A percentile compares a stretch with the other conserved stretches of the same genome.
Evolutionary conservation across 495 filamentous ascomycete genomes (phyloP).

Genomic region (Thermochaetoides thermophila): DNA sequence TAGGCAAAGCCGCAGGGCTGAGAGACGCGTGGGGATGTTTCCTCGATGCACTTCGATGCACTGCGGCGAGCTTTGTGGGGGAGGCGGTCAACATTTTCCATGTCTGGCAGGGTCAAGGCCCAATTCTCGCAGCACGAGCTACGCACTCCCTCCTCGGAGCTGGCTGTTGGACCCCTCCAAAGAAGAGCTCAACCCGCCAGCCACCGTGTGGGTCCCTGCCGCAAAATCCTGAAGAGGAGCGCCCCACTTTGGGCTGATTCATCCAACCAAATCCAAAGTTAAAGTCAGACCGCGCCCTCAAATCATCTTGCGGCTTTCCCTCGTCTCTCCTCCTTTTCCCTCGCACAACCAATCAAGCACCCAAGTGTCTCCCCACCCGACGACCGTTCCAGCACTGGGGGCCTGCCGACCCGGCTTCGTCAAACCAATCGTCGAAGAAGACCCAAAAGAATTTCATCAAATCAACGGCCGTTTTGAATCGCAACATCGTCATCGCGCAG

Average conservation of each 20-base stretch:
- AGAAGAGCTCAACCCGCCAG: constrained; percentile 12
- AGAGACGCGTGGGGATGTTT: no score
- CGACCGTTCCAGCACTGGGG: no score
- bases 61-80: no score
- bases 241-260: constrained; percentile 24
- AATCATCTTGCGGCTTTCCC: constrained; percentile 25
- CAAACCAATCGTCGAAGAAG: no score
- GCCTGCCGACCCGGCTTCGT: constrained; percentile 10
- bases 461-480: constrained; percentile 20
- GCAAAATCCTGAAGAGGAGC: constrained; percentile 7
- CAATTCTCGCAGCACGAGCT: constrained; percentile 10
- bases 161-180: constrained; percentile 13
- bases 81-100: no score
- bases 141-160: constrained; percentile 9
- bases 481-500: constrained; percentile 12
- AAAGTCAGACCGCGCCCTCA: constrained; percentile 24
- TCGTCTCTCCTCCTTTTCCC: constrained; percentile 26
- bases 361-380: constrained; percentile 23
- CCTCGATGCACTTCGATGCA: no score
- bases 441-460: constrained; percentile 19
- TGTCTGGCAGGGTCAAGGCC: no score
- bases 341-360: constrained; percentile 30
- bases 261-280: constrained; percentile 28
- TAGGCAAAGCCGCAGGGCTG: no score
- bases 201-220: constrained; percentile 9